Conservation (phyloP, 1,284 basidiomycete species). For the Puccinia coronata region DNA sequence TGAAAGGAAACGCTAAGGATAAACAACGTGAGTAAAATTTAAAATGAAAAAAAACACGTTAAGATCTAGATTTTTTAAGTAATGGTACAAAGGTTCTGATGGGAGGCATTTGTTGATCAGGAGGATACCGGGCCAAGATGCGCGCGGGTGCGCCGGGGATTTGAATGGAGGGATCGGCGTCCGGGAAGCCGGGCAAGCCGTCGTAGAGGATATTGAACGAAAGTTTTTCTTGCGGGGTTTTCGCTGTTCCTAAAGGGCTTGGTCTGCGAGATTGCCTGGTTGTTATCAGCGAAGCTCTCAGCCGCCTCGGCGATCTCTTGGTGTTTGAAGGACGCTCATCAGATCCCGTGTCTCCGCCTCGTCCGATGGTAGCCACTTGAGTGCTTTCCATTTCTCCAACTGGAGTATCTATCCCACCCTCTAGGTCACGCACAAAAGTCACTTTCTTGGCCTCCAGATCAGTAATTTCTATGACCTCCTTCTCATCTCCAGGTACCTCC, state of each 20-base stretch:
- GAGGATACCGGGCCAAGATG: slow-evolving; percentile 22
- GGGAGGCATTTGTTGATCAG: slow-evolving; percentile 36
- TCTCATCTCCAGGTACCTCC: neutral
- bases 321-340: neutral
- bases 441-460: neutral
- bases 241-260: neutral
- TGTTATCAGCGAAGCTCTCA: neutral
- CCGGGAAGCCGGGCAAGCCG: slow-evolving; percentile 34
- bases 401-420: too few species aligned
- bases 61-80: neutral
- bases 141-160: neutral
- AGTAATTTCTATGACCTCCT: neutral
- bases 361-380: too few species aligned
- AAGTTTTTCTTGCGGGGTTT: neutral
- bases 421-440: neutral
- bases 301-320: neutral
- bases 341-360: neutral
- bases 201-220: slow-evolving; percentile 12
- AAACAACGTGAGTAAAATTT: neutral
- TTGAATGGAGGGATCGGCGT: slow-evolving; percentile 26
- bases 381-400: neutral
- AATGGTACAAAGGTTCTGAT: slow-evolving; percentile 39
- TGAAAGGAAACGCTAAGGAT: neutral
- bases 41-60: neutral
- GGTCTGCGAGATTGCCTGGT: too few species aligned